A percentile compares a stretch with the other conserved stretches of the same genome.
These are phyloP conservation scores for Rehmannia glutinosa DNA, from an alignment of 257 asterid species.

Conservation along the genomic window DNA sequence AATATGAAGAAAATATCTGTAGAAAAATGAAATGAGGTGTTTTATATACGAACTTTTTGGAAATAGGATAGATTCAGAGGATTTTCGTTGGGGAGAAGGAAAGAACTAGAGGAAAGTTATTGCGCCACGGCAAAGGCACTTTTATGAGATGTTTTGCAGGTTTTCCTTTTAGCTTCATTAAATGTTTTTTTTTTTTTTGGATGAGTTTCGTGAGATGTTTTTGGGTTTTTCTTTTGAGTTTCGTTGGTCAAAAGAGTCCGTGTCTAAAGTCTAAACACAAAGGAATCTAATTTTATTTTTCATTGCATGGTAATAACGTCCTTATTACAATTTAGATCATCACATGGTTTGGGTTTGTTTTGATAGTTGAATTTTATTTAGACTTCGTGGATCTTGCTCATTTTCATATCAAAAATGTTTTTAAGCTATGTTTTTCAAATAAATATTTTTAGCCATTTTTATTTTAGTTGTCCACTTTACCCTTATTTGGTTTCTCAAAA, in stretches of 20 bases:
- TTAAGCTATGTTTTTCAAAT: no score
- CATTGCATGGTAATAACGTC: no score
- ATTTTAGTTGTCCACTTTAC: no score
- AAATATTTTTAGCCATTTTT: no score
- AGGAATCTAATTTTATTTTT: not conserved
- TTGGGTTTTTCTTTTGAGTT: not conserved
- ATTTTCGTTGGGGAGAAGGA: not conserved
- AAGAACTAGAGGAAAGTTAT: constrained; percentile 21
- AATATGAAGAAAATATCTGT: not conserved
- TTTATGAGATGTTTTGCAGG: constrained; percentile 2
- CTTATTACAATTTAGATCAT: no score
- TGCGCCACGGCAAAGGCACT: constrained; percentile 25
- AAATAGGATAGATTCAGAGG: not conserved
- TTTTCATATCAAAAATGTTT: no score
- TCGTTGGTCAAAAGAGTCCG: constrained; percentile 18
- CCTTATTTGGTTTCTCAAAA: no score
- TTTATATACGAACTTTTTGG: not conserved
- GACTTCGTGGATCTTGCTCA: no score
- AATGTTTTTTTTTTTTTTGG: not conserved
- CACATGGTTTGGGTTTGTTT: no score
- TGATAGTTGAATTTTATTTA: no score
- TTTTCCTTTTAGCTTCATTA: no score
- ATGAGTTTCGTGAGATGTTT: not conserved
- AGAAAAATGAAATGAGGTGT: not conserved
- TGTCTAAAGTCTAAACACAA: not conserved